A percentile compares a stretch with the other conserved stretches of the same genome.
Conservation (phyloP, 352 stramenopile genomes). For the Pythium pyrilobum region DNA sequence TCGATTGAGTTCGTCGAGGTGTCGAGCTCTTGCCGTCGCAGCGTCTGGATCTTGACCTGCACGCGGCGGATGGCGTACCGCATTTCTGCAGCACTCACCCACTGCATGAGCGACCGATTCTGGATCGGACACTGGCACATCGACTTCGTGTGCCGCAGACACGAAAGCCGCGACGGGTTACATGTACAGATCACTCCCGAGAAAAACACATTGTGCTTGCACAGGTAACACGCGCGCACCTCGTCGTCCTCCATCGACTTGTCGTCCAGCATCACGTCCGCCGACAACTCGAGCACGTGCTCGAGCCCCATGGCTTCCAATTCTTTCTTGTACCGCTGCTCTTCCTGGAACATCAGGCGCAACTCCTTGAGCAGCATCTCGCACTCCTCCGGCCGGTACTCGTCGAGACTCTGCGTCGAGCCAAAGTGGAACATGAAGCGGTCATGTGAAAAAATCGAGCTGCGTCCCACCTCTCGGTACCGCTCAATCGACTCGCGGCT, state of each 20-base stretch:
- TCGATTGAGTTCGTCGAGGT: background rate
- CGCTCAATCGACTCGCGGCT: constrained; percentile 63
- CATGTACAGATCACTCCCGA: constrained; percentile 69
- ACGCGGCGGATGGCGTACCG: constrained; percentile 68
- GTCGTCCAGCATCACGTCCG: constrained; percentile 65
- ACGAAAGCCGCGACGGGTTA: constrained; percentile 49
- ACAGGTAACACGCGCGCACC: constrained; percentile 57
- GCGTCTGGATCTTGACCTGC: constrained; percentile 51
- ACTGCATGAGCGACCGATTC: constrained; percentile 59
- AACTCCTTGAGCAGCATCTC: constrained; percentile 65
- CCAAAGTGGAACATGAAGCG: constrained; percentile 78
- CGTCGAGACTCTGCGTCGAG: constrained; percentile 53
- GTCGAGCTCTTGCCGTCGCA: constrained; percentile 8
- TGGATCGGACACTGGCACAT: constrained; percentile 60
- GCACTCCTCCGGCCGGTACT: constrained; percentile 53
- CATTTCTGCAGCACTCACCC: constrained; percentile 53
- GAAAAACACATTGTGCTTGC: constrained; percentile 80
- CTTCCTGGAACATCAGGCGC: constrained; percentile 64
- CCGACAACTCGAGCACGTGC: constrained; percentile 53
- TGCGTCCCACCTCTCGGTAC: constrained; percentile 52
- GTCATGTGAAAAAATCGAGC: constrained; percentile 80
- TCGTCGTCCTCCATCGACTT: constrained; percentile 73
- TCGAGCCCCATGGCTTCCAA: constrained; percentile 35
- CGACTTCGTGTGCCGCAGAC: constrained; percentile 51
- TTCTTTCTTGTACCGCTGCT: constrained; percentile 54